Conservation (phyloP, 202 grass and related monocot species). For the Setaria viridis region DNA sequence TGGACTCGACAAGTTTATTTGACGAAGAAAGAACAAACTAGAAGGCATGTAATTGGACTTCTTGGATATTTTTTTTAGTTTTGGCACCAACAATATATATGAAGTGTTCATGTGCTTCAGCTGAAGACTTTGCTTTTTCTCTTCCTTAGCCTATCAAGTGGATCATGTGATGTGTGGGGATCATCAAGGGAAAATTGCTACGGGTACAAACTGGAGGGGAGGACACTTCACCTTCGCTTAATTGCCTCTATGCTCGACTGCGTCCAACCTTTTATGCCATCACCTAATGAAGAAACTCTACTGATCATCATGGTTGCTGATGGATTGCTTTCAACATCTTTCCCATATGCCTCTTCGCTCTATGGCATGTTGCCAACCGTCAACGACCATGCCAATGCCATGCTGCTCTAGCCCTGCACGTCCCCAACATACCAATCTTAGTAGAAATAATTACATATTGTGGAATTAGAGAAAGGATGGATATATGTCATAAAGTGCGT, state of each 20-base stretch:
- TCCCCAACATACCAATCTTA: neutral
- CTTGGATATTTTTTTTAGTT: neutral
- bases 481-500: neutral
- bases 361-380: neutral
- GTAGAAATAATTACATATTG: neutral
- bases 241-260: neutral
- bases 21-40: slow-evolving; percentile 30
- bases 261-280: neutral
- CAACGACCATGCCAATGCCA: neutral
- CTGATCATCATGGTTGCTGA: neutral
- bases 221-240: neutral
- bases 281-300: neutral
- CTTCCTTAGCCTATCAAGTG: slow-evolving; percentile 1
- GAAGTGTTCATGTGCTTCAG: slow-evolving; percentile 37
- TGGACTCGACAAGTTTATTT: slow-evolving; percentile 20
- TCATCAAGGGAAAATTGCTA: neutral
- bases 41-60: slow-evolving; percentile 11
- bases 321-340: neutral
- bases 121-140: neutral
- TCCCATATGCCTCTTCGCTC: neutral
- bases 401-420: neutral
- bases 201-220: neutral
- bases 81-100: neutral
- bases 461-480: neutral
- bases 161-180: slow-evolving; percentile 20